Evolutionary conservation across 176 grass and related monocot genomes (phyloP).

Genomic region (Musa schizocarpa): DNA sequence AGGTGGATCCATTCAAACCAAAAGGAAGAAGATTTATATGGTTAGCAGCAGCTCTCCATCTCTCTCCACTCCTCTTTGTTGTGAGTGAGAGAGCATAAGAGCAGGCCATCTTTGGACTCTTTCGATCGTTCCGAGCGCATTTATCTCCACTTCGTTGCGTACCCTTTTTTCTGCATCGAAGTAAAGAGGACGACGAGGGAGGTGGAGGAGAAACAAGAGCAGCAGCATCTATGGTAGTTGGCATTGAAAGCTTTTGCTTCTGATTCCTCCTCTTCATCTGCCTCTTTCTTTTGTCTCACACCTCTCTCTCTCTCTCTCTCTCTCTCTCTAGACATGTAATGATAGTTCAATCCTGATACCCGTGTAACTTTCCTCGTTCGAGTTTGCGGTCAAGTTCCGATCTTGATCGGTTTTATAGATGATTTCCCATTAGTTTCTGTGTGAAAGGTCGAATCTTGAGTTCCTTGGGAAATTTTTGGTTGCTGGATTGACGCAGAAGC

Average conservation of each 20-base stretch:
- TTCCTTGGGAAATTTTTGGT: neutral
- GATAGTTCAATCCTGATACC: slow-evolving; percentile 7
- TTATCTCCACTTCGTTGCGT: neutral
- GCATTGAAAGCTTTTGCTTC: neutral
- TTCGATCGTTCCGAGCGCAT: neutral
- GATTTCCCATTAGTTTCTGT: neutral
- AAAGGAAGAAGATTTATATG: neutral
- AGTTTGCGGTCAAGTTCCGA: neutral
- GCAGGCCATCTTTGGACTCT: neutral
- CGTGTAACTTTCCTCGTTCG: slow-evolving; percentile 7
- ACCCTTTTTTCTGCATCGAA: slow-evolving; percentile 1
- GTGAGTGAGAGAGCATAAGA: neutral
- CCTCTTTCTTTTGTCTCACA: neutral
- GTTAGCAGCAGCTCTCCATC: neutral
- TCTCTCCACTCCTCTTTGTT: neutral
- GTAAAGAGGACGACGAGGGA: neutral
- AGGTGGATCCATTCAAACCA: neutral
- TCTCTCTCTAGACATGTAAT: neutral
- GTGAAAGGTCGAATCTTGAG: neutral
- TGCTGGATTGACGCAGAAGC: neutral
- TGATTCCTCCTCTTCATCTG: too few species aligned
- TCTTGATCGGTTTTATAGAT: neutral
- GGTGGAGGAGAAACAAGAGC: neutral
- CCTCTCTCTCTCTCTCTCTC: neutral
- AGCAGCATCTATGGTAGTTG: neutral